Conservation (phyloP, 177 flowering plant species). For the Tripterygium wilfordii region DNA sequence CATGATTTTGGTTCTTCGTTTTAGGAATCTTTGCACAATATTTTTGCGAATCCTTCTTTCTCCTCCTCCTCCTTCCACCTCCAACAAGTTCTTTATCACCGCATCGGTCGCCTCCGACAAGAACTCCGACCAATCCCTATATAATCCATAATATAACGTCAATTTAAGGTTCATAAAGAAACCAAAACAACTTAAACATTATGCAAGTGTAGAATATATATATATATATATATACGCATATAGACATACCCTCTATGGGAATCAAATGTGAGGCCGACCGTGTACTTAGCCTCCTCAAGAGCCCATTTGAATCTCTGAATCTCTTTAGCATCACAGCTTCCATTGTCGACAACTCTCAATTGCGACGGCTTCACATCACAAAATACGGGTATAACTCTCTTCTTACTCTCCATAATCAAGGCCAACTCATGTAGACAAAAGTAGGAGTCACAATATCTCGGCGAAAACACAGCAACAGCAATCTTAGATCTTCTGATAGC, state of each 20-base stretch:
- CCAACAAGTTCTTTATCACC: neutral
- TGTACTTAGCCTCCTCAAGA: conserved; percentile 33
- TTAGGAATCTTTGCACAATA: no score
- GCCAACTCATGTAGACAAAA: conserved; percentile 42
- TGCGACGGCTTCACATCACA: conserved; percentile 38
- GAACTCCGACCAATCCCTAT: conserved; percentile 28
- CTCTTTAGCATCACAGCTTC: conserved; percentile 11
- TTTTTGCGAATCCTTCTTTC: neutral
- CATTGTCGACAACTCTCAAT: conserved; percentile 17
- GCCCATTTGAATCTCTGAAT: conserved; percentile 23
- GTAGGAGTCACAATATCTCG: conserved; percentile 32
- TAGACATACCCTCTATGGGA: conserved; percentile 20
- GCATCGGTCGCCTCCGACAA: neutral
- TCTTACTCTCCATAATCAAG: conserved; percentile 27
- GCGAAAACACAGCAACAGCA: conserved; percentile 40
- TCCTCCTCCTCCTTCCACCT: neutral
- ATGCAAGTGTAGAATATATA: neutral
- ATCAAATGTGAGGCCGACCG: conserved; percentile 37
- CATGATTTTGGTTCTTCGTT: neutral
- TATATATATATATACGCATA: neutral
- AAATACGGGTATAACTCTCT: conserved; percentile 34
- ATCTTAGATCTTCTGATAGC: conserved; percentile 27
- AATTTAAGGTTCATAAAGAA: neutral
- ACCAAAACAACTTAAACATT: neutral
- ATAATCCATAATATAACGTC: neutral